These are phyloP conservation scores for Halophytophthora batemanensis DNA, from an alignment of 352 stramenopile genomes.

Conservation along the genomic window DNA sequence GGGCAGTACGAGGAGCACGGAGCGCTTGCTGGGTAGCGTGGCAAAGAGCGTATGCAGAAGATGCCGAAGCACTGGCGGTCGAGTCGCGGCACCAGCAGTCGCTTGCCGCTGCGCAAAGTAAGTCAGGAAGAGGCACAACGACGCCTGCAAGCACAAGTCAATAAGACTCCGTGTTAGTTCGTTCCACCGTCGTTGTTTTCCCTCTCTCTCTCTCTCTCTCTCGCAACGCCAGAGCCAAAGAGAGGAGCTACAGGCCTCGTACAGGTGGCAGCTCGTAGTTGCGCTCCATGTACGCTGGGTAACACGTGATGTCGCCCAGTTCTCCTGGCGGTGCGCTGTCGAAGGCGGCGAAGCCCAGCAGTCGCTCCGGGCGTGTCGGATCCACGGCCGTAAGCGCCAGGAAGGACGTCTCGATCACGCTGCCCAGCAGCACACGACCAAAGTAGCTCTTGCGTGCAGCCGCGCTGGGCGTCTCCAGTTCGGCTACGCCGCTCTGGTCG, in stretches of 20 bases:
- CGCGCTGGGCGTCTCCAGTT: slow-evolving; percentile 60
- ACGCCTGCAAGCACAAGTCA: slow-evolving; percentile 18
- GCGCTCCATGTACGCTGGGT: slow-evolving; percentile 39
- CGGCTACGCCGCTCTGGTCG: slow-evolving; percentile 55
- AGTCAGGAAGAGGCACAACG: slow-evolving; percentile 50
- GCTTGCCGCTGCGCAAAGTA: slow-evolving; percentile 56
- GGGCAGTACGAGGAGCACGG: slow-evolving; percentile 53
- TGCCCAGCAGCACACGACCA: slow-evolving; percentile 43
- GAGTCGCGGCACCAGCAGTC: slow-evolving; percentile 19
- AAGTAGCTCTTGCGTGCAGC: slow-evolving; percentile 63
- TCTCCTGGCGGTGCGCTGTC: slow-evolving; percentile 50
- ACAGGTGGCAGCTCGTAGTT: slow-evolving; percentile 56
- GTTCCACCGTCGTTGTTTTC: too few species aligned
- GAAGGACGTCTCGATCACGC: slow-evolving; percentile 73
- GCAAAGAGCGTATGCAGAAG: slow-evolving; percentile 54
- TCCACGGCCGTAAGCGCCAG: slow-evolving; percentile 66
- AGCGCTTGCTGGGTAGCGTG: slow-evolving; percentile 34
- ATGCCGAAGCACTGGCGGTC: slow-evolving; percentile 43
- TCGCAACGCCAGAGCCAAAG: background rate
- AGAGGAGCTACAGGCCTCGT: slow-evolving; percentile 2
- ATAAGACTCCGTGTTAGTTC: too few species aligned
- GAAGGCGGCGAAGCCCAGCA: slow-evolving; percentile 65
- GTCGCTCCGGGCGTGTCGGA: slow-evolving; percentile 36
- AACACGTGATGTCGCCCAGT: slow-evolving; percentile 29
- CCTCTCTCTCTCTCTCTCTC: too few species aligned